A percentile compares a stretch with the other conserved stretches of the same genome.
These are phyloP conservation scores for Polytrichum formosum DNA, from an alignment of 225 moss, liverwort and hornwort genomes.

Conservation along the genomic window DNA sequence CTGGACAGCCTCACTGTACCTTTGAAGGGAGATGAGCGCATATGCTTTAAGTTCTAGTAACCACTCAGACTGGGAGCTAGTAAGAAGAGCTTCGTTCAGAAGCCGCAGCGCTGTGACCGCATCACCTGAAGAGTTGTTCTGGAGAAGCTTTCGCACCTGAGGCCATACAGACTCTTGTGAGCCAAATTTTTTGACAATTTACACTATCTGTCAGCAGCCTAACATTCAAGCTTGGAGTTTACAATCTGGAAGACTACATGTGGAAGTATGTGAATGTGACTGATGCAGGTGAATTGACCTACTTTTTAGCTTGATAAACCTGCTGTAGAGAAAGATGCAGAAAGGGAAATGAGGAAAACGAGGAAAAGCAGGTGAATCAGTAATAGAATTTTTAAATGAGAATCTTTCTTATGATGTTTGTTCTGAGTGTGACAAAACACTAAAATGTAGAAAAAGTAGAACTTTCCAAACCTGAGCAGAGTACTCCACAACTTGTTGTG, in stretches of 20 bases:
- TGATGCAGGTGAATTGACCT: no score
- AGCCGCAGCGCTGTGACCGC: constrained; percentile 56
- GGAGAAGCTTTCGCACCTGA: constrained; percentile 47
- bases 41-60: constrained; percentile 65
- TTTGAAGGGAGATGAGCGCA: constrained; percentile 63
- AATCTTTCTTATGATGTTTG: no score
- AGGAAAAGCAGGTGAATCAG: no score
- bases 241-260: neutral
- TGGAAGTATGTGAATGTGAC: neutral
- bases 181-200: neutral
- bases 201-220: neutral
- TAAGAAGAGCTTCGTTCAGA: constrained; percentile 74
- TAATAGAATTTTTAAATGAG: no score
- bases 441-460: constrained; percentile 1
- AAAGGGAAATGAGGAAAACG: no score
- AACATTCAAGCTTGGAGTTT: neutral
- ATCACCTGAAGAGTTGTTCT: constrained; percentile 52
- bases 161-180: neutral
- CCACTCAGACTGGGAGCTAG: constrained; percentile 73
- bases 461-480: constrained; percentile 43
- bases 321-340: no score
- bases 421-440: neutral
- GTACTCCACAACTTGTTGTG: constrained; percentile 70
- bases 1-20: constrained; percentile 71
- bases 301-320: no score